Percentiles rank a stretch among this genome's conserved stretches.
phyloP scores from a whole-genome alignment of 345 rosid genomes.

The Noccaea caerulescens region DNA sequence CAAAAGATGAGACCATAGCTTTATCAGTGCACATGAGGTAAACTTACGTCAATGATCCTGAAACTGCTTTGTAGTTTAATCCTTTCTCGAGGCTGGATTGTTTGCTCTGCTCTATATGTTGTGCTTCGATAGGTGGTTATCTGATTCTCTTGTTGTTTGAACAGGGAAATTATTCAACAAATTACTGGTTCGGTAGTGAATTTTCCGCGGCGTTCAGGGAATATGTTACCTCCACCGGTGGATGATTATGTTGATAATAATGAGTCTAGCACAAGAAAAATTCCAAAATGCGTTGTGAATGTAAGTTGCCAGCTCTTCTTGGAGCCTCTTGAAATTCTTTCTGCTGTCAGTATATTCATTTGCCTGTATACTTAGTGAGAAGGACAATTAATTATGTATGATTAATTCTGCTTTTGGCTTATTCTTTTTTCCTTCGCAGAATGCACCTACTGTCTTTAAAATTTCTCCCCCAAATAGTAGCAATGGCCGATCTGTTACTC shows the following conservation, averaged over 20 bases:
- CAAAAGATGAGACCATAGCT: slow-evolving; percentile 92
- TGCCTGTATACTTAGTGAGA: neutral
- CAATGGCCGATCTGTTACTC: slow-evolving; percentile 55
- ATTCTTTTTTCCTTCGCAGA: slow-evolving; percentile 47
- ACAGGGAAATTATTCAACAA: slow-evolving; percentile 79
- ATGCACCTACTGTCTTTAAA: slow-evolving; percentile 44
- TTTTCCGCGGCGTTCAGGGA: slow-evolving; percentile 64
- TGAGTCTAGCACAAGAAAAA: slow-evolving; percentile 57
- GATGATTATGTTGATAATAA: slow-evolving; percentile 59
- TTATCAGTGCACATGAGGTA: slow-evolving; percentile 88
- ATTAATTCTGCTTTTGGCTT: slow-evolving; percentile 20
- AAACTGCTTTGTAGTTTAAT: neutral
- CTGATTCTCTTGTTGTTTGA: slow-evolving; percentile 42
- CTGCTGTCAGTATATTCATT: slow-evolving; percentile 16
- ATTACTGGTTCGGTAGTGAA: slow-evolving; percentile 64
- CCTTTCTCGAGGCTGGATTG: neutral
- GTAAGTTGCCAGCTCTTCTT: slow-evolving; percentile 52
- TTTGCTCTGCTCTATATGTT: slow-evolving; percentile 7
- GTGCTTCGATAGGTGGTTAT: slow-evolving; percentile 33
- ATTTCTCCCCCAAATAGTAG: slow-evolving; percentile 70
- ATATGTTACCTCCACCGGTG: slow-evolving; percentile 76
- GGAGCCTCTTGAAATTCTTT: slow-evolving; percentile 17
- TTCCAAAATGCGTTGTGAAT: slow-evolving; percentile 54
- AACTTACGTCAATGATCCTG: slow-evolving; percentile 10
- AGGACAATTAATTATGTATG: neutral